phyloP scores from a whole-genome alignment of 805 yeast species.

The Ogataea paraovalis region DNA sequence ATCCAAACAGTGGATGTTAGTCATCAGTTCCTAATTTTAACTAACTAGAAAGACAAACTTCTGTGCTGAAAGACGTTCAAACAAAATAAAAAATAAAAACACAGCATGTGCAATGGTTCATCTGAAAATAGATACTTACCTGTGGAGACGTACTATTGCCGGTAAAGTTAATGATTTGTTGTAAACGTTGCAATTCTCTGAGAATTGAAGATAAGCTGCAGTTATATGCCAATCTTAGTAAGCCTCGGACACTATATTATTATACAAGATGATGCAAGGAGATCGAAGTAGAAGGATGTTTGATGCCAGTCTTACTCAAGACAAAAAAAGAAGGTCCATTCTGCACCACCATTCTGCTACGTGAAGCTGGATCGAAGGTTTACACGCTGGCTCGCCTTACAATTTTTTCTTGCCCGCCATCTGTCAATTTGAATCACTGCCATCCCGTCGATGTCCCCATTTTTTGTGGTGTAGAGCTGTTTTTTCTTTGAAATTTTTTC shows the following conservation, averaged over 20 bases:
- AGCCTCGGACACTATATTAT: neutral
- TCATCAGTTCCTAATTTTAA: neutral
- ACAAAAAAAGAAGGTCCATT: too few species aligned
- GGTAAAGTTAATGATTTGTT: neutral
- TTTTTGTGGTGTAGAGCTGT: too few species aligned
- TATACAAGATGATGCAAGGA: neutral
- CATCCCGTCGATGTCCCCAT: too few species aligned
- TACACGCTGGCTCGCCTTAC: neutral
- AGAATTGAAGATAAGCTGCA: neutral
- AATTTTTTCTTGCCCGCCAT: neutral
- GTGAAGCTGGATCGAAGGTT: neutral
- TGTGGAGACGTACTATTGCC: neutral
- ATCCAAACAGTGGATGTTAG: neutral
- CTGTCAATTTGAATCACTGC: too few species aligned
- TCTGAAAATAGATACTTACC: neutral
- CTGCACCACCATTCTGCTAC: neutral
- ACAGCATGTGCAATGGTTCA: neutral
- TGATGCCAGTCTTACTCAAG: too few species aligned
- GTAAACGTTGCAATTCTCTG: neutral
- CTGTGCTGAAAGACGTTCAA: too few species aligned
- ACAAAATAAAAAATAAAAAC: neutral
- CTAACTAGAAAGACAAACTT: too few species aligned
- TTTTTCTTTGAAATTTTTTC: too few species aligned
- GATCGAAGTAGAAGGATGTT: neutral
- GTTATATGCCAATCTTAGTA: neutral